Conservation (phyloP, 2,329 filamentous ascomycete genomes). For the Neofusicoccum laricinum region DNA sequence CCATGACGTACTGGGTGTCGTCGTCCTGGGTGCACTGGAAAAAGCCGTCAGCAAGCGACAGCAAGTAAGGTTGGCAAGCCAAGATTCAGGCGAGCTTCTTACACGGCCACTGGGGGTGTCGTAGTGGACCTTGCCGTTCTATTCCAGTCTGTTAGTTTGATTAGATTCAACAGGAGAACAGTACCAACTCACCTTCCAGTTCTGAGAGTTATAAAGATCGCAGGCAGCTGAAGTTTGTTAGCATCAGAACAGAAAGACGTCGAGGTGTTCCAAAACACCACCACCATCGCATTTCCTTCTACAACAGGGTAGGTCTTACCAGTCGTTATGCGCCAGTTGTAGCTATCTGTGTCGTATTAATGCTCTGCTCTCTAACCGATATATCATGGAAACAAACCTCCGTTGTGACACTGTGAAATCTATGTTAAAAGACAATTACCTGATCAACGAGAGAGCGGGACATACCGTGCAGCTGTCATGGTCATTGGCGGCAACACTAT, state of each 20-base stretch:
- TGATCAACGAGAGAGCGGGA: too few species aligned
- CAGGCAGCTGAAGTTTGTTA: neutral
- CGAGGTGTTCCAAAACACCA: too few species aligned
- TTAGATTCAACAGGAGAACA: too few species aligned
- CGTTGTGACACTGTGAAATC: neutral
- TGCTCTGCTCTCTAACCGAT: too few species aligned
- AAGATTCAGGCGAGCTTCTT: neutral
- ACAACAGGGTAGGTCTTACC: too few species aligned
- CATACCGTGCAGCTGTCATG: neutral
- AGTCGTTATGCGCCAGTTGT: constrained; percentile 2
- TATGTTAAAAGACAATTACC: too few species aligned
- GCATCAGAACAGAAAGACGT: too few species aligned
- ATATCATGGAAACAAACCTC: too few species aligned
- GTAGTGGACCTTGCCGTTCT: neutral
- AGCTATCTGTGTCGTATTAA: neutral
- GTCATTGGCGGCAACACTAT: neutral
- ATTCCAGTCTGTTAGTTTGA: too few species aligned
- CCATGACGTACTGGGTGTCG: neutral
- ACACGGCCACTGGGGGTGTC: neutral
- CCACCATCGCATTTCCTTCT: too few species aligned
- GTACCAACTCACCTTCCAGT: neutral
- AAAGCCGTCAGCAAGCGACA: neutral
- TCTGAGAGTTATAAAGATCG: neutral
- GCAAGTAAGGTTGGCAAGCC: too few species aligned
- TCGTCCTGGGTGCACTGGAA: neutral